Evolutionary conservation across 495 filamentous ascomycete genomes (phyloP), one percentile per base, ranked within the genome.

Genomic region (Cenococcum geophilum): DNA sequence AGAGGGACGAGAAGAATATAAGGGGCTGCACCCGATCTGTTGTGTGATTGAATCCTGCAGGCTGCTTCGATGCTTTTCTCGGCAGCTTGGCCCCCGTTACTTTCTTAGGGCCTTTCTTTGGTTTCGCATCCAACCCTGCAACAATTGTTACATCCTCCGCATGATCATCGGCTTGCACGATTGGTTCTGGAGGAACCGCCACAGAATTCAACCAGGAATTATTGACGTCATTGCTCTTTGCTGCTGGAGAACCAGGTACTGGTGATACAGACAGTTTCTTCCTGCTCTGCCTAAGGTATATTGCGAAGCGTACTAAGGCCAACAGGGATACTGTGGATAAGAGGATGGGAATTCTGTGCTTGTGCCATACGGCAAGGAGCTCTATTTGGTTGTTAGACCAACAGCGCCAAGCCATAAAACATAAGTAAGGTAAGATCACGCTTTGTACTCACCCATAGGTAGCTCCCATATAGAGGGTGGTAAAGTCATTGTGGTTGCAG

Each of bases 1-100:
- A 92, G 61, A 96, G 76, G 8, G 91, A 93, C 6, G 89, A 91
- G 72, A 83, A 97, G 76, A 97, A 97, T 1, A 97, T 77, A 21
- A 95, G 74, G 0, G 86, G 80, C 69, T 95, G 91, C 40, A 95
- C 83, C 55, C 76, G 76, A 21, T 60, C 65, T 21, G 35, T 63
- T 35, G 62, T 68, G 37, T 51, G 36, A 45, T 72, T 47, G 55
- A 67, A 69, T 43, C 12, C 55, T 35, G 55, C 10, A 1, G 0
- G 64, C 60, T 54, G 70, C 32, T 20, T 68, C 52, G 42, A 36
- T 6, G 20, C 27, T 58, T 67, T 65, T 64, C 12, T 60, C 11
- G 23, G 36, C n/a, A 47, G 48, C 34, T 70, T 69, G 42, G 47
- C 57, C 11, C 66, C 66, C 34, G 45, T 70, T 16, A 60, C 45